Percentiles rank a stretch among this genome's conserved stretches.
Evolutionary conservation across 129 eudicot species (phyloP).

Genomic region (Dittrichia graveolens): DNA sequence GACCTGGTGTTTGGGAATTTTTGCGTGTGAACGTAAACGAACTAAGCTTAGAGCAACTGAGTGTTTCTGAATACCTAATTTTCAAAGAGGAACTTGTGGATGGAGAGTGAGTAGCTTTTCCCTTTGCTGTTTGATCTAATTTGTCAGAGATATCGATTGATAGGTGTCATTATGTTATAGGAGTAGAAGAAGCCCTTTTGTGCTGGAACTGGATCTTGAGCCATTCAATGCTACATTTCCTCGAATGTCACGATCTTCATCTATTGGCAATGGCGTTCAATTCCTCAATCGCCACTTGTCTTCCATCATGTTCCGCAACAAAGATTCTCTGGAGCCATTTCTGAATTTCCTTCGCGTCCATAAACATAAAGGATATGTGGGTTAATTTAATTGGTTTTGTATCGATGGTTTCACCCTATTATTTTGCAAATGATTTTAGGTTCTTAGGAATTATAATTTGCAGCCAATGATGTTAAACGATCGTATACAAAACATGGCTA

Average conservation of each 20-base stretch:
- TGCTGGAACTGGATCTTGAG: conserved; percentile 90
- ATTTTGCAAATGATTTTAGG: background rate
- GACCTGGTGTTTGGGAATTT: conserved; percentile 99
- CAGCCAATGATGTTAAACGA: conserved; percentile 95
- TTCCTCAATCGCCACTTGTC: conserved; percentile 98
- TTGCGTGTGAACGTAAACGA: conserved; percentile 87
- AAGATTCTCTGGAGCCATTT: conserved; percentile 88
- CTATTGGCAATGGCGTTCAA: conserved; percentile 96
- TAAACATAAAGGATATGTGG: conserved; percentile 83
- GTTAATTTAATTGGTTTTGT: conserved; percentile 21
- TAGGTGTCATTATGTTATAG: conserved; percentile 33
- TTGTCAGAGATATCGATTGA: background rate
- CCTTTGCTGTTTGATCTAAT: background rate
- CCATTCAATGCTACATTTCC: conserved; percentile 95
- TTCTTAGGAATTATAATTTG: conserved; percentile 6
- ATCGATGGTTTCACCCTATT: background rate
- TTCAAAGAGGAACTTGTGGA: conserved; percentile 86
- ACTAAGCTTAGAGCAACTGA: conserved; percentile 82
- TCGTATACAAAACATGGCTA: conserved; percentile 66
- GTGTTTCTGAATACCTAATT: conserved; percentile 68
- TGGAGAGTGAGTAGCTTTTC: conserved; percentile 56
- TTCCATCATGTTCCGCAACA: conserved; percentile 90
- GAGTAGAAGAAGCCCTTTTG: conserved; percentile 42
- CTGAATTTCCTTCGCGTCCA: conserved; percentile 87
- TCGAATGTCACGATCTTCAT: conserved; percentile 88